Base-by-base conservation (phyloP, 345 rosid genomes). In the Dipteronia sinensis region DNA sequence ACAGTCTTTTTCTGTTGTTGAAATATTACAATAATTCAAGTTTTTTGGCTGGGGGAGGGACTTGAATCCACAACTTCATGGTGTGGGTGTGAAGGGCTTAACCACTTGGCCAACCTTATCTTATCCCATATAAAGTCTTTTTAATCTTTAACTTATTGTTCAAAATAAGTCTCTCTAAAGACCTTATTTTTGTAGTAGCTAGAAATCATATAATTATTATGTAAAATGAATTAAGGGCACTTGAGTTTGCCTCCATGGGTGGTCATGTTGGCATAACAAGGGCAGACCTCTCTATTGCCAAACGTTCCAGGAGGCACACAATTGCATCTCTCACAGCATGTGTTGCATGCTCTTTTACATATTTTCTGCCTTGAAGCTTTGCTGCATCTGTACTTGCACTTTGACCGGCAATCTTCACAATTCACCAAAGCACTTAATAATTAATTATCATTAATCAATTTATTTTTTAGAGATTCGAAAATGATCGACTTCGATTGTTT, bases 221-320 rank as follows among this genome's bases (percentile, higher is more conserved):
- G 15, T 29, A 10, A 34, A 23, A 34, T 27, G 2, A 76, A 29
- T 76, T 27, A 87, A 77, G 88, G 89, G 76, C 89, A 87, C 77
- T 87, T 84, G 85, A 59, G 87, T 9, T 84, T 77, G 46, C 87
- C 86, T 8, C 80, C 78, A 13, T 73, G 87, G 3, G 89, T 84
- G 62, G 86, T 86, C 72, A 84, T 79, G 51, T 80, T 70, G 49
- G 87, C 87, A 13, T 86, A 84, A 34, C 89, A 84, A 23, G 87
- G 89, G 56, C 89, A 86, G 0, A 79, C 76, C 2, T 86, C 67
- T 46, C 63, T 73, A 76, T 86, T 86, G 7, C 89, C 87, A 44
- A 77, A 68, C 4, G 86, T 84, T 1, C 89, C 87, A 16, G 89
- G 87, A 73, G 89, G 89, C 2, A 84, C 89, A 74, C 87, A 86